phyloP scores from a whole-genome alignment of 2,329 filamentous ascomycete species.

The Neofusicoccum cordaticola region DNA sequence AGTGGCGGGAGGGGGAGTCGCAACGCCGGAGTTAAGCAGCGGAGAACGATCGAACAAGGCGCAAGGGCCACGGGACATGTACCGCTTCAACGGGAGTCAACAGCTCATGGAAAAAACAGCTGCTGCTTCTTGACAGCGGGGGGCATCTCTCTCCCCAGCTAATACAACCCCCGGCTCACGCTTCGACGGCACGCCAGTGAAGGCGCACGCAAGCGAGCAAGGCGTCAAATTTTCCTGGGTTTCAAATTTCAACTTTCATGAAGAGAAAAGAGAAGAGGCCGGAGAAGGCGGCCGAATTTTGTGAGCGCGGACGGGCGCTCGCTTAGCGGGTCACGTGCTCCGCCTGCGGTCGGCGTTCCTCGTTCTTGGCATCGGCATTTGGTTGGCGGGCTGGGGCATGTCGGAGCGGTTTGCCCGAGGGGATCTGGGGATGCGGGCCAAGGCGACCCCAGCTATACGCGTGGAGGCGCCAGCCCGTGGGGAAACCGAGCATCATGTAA shows the following conservation, averaged over 20 bases:
- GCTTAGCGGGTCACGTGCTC: neutral
- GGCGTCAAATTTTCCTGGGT: conserved; percentile 41
- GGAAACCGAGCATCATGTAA: neutral
- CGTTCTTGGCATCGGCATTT: conserved; percentile 8
- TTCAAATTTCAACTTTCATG: conserved; percentile 53
- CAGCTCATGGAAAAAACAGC: conserved; percentile 24
- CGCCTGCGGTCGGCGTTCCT: neutral
- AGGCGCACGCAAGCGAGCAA: conserved; percentile 18
- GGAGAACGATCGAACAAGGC: neutral
- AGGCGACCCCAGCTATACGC: neutral
- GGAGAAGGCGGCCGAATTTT: conserved; percentile 9
- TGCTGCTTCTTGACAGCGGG: conserved; percentile 33
- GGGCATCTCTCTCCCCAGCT: conserved; percentile 49
- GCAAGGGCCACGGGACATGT: conserved; percentile 15
- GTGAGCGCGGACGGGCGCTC: neutral
- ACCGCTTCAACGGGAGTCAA: conserved; percentile 33
- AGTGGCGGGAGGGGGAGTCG: neutral
- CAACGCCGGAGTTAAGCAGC: neutral
- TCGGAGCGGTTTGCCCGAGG: conserved; percentile 8
- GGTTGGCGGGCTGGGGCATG: conserved; percentile 6
- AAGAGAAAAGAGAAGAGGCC: conserved; percentile 38
- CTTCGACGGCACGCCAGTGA: conserved; percentile 18
- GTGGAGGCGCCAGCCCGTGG: conserved; percentile 12
- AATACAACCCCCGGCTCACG: conserved; percentile 51
- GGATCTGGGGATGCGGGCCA: neutral